Percentiles rank a stretch among this genome's conserved stretches.
Conservation (phyloP, 2,329 filamentous ascomycete genomes). For the Aureobasidium sp. region DNA sequence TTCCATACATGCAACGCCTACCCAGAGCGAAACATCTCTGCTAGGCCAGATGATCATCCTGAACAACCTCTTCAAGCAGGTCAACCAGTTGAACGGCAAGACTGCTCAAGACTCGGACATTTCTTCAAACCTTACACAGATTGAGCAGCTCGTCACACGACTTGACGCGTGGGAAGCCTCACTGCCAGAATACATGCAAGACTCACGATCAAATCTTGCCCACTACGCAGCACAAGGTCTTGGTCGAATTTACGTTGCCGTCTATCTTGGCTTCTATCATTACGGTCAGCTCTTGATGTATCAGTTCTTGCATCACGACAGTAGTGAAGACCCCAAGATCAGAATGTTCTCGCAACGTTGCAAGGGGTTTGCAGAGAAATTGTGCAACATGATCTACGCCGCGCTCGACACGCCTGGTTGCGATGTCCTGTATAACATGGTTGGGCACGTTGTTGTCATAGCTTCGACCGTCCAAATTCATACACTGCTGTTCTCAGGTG, state of each 20-base stretch:
- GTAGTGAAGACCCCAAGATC: neutral
- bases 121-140: neutral
- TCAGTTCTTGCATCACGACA: neutral
- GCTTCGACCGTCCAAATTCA: neutral
- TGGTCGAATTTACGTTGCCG: neutral
- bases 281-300: neutral
- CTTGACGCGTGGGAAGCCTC: neutral
- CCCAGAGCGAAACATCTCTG: neutral
- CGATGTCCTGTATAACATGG: neutral
- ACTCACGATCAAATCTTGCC: neutral
- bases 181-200: neutral
- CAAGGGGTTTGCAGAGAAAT: neutral
- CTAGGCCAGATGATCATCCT: neutral
- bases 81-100: neutral
- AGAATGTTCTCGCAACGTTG: neutral
- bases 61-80: neutral
- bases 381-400: neutral
- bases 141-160: neutral
- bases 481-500: neutral
- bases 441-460: neutral
- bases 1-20: neutral
- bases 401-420: neutral
- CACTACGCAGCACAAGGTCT: constrained; percentile 2
- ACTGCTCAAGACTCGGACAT: neutral
- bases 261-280: neutral